Evolutionary conservation across 2,329 filamentous ascomycete genomes (phyloP).

Genomic region (Fusarium xyrophilum): DNA sequence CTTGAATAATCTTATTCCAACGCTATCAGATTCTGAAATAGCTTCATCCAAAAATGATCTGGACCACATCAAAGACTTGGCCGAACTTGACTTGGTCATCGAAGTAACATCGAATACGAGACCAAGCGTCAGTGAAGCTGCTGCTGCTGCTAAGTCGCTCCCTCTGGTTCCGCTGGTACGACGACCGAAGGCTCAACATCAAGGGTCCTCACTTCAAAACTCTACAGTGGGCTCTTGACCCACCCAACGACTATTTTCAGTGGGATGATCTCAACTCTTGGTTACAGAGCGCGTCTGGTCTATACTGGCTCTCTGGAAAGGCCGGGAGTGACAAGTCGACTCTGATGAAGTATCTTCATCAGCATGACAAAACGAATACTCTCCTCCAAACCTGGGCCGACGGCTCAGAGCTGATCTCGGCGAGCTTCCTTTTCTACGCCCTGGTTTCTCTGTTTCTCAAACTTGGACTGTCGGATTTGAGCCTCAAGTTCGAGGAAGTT

Average conservation of each 20-base stretch:
- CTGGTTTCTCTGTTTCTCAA: neutral
- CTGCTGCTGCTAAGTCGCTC: neutral
- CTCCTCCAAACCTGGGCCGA: rapidly evolving
- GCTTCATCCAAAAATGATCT: too few species aligned
- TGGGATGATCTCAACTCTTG: neutral
- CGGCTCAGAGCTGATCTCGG: rapidly evolving
- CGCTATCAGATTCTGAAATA: too few species aligned
- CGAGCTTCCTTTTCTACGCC: neutral
- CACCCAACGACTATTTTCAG: rapidly evolving
- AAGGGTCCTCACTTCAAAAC: neutral
- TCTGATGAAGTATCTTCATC: neutral
- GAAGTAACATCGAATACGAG: too few species aligned
- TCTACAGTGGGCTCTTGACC: neutral
- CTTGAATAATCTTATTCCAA: too few species aligned
- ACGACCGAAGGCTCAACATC: neutral
- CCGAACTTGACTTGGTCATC: too few species aligned
- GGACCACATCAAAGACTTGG: too few species aligned
- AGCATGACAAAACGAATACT: rapidly evolving
- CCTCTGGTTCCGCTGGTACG: neutral
- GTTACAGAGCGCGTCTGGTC: neutral
- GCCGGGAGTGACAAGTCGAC: neutral
- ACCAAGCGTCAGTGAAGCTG: neutral
- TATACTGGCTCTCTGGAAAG: neutral
- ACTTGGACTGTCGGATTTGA: neutral
- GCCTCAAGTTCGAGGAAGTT: neutral